Base-by-base conservation (phyloP, 495 filamentous ascomycete species). In the Neurospora hispaniola region DNA sequence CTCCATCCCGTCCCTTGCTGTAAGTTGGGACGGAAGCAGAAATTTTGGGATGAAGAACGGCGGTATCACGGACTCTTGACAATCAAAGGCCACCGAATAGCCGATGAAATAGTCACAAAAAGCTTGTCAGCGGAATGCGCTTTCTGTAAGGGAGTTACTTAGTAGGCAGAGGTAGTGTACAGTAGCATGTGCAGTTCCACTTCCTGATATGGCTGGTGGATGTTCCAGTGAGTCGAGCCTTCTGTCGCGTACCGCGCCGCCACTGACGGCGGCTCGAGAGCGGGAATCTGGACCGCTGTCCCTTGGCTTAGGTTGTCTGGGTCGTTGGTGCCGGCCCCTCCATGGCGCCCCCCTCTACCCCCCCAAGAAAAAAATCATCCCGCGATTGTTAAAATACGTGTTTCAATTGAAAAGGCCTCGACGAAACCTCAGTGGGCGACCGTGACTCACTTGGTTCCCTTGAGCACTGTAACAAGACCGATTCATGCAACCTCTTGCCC, bases 391-490 rank as follows among this genome's bases (percentile, higher is more conserved):
- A 35, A 62, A 62, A 35, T 4, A 38, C 54, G 54, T 66, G 54
- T 66, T 66, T 66, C 39, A 8, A 38, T 38, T 39, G 54, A 66
- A 62, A 66, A 66, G 54, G 54, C 54, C 54, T 66, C 54, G 54
- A 71, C 42, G 42, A 70, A 70, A 71, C 35, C 42, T 39, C 27
- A 38, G 54, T 73, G 69, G 62, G 31, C 59, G 46, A 59, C 71
- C 71, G 74, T 79, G 78, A 79, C 75, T 79, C 78, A 79, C 77
- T 43, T 76, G 71, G 74, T 77, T 62, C 23, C 54, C 23, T 35
- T 77, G 74, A 75, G 72, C 68, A 46, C 73, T 71, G 69, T 43
- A 71, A 14, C 27, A 43, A 76, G 54, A 42, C 42, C 69, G 59
- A 71, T 78, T 74, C 41, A 79, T 79, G 77, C 74, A 75, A 73